These are phyloP conservation scores for Dactylonectria estremocensis DNA, from an alignment of 2,329 filamentous ascomycete species.

Conservation along the genomic window DNA sequence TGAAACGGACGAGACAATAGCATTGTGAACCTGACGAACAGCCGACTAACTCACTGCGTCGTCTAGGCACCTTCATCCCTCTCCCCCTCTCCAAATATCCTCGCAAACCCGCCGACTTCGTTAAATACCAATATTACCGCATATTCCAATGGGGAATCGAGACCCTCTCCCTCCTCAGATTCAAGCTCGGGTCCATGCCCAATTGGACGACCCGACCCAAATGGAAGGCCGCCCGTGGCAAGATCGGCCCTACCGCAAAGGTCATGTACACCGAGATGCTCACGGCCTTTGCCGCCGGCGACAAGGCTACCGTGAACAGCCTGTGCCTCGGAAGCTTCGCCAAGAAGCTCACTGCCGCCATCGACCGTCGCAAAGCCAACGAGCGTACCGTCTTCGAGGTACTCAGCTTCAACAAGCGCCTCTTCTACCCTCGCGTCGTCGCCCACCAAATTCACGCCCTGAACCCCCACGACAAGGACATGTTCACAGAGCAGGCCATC, in stretches of 20 bases:
- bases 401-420: slow-evolving; percentile 61
- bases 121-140: slow-evolving; percentile 57
- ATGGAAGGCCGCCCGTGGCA: slow-evolving; percentile 60
- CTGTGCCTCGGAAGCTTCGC: slow-evolving; percentile 70
- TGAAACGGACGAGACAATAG: neutral
- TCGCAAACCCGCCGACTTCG: slow-evolving; percentile 46
- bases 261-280: slow-evolving; percentile 74
- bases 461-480: slow-evolving; percentile 58
- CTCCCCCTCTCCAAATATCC: slow-evolving; percentile 57
- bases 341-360: slow-evolving; percentile 65
- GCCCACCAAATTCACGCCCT: slow-evolving; percentile 68
- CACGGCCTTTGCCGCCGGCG: slow-evolving; percentile 72
- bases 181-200: slow-evolving; percentile 64
- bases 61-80: slow-evolving; percentile 65
- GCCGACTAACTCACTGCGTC: neutral
- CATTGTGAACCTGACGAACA: neutral
- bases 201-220: slow-evolving; percentile 57
- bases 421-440: slow-evolving; percentile 65
- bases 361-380: slow-evolving; percentile 65
- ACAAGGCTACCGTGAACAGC: slow-evolving; percentile 64
- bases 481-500: slow-evolving; percentile 67
- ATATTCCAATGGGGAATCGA: slow-evolving; percentile 55
- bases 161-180: slow-evolving; percentile 52
- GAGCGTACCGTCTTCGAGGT: slow-evolving; percentile 69
- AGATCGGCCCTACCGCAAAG: slow-evolving; percentile 68